Evolutionary conservation across 129 eudicot genomes (phyloP).

Genomic region (Pseudognaphalium luteoalbum): DNA sequence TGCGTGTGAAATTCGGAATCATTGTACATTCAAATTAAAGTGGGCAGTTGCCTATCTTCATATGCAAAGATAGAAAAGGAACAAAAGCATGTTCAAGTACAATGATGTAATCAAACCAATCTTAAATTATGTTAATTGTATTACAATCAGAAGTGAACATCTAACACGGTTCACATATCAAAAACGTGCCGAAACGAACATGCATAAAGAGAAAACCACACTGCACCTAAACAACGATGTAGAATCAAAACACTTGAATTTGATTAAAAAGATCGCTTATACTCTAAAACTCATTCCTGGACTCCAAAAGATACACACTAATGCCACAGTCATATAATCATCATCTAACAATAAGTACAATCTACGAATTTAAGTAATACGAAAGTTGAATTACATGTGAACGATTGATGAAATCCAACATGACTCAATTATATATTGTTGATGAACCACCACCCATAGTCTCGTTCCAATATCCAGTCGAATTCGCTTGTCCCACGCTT

Average conservation of each 20-base stretch:
- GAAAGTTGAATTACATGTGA: not conserved
- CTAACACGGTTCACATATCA: not conserved
- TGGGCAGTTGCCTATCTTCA: not conserved
- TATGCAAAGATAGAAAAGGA: not conserved
- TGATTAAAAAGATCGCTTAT: slow-evolving; percentile 15
- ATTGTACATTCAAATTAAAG: not conserved
- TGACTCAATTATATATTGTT: slow-evolving; percentile 11
- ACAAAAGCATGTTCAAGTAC: slow-evolving; percentile 7
- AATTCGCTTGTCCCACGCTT: slow-evolving; percentile 35
- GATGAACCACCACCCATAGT: slow-evolving; percentile 48
- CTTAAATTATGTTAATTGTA: not conserved
- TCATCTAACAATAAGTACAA: slow-evolving; percentile 27
- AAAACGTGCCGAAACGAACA: not conserved
- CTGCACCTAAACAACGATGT: slow-evolving; percentile 17
- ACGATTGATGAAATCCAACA: slow-evolving; percentile 17
- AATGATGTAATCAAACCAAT: slow-evolving; percentile 2
- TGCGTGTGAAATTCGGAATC: not conserved
- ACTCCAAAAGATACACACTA: slow-evolving; percentile 22
- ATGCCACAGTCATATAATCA: slow-evolving; percentile 24
- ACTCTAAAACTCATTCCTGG: slow-evolving; percentile 17
- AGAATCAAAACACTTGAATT: slow-evolving; percentile 10
- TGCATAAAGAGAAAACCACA: not conserved
- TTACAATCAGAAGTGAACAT: not conserved
- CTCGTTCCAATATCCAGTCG: slow-evolving; percentile 38
- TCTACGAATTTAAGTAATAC: slow-evolving; percentile 16